Evolutionary conservation across 495 filamentous ascomycete genomes (phyloP).

Genomic region (Extremus antarcticus): DNA sequence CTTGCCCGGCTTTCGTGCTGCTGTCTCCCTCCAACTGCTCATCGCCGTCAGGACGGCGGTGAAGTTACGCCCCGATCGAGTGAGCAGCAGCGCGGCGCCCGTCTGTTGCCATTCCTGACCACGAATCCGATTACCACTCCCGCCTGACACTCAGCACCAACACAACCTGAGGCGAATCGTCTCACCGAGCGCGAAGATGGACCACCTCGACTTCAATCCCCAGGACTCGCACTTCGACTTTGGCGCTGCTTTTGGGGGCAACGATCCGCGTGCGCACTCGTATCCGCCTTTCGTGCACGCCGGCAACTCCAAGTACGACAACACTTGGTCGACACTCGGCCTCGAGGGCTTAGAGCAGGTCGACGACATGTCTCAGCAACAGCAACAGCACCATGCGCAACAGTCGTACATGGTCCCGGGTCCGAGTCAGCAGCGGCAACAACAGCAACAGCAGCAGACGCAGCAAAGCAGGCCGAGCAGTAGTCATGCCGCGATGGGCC

Average conservation of each 20-base stretch:
- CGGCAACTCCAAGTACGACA: background rate
- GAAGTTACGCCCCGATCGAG: too few species aligned
- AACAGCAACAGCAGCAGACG: constrained; percentile 1
- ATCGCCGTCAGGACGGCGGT: too few species aligned
- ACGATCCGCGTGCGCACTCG: constrained; percentile 14
- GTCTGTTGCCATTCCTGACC: too few species aligned
- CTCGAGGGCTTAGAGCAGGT: constrained; percentile 8
- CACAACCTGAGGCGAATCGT: background rate
- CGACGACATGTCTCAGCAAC: constrained; percentile 12
- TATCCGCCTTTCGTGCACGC: constrained; percentile 2
- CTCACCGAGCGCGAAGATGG: constrained; percentile 14
- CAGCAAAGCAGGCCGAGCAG: constrained; percentile 9
- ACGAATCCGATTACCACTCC: too few species aligned
- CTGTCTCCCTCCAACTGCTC: too few species aligned
- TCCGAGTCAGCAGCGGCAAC: constrained; percentile 6
- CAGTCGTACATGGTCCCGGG: constrained; percentile 6
- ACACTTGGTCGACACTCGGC: constrained; percentile 21
- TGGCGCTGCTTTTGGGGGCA: background rate
- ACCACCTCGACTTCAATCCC: constrained; percentile 18
- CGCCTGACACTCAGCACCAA: background rate
- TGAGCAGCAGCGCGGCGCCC: too few species aligned
- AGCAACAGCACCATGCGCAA: constrained; percentile 2
- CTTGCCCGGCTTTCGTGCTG: too few species aligned
- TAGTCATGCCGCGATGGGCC: constrained; percentile 9
- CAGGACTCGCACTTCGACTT: constrained; percentile 18